Conservation (phyloP, 805 yeast genomes). For the Candida caryicola region DNA sequence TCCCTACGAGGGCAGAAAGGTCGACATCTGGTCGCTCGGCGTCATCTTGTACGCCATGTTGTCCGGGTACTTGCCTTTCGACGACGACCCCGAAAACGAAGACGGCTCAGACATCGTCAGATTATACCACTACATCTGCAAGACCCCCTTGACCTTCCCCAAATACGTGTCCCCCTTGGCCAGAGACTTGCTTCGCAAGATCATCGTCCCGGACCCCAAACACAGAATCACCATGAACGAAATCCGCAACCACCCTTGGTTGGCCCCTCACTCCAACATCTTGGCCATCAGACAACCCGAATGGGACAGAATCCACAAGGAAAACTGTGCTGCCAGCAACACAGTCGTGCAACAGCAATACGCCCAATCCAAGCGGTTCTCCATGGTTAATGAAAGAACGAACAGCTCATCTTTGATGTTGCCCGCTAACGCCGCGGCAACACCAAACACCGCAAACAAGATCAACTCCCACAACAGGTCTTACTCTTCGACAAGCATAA, state of each 20-base stretch:
- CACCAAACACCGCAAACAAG: conserved; percentile 6
- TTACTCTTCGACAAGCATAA: conserved; percentile 30
- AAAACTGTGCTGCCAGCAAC: conserved; percentile 17
- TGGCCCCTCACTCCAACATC: conserved; percentile 78
- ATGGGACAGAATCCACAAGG: conserved; percentile 67
- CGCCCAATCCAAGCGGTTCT: conserved; percentile 40
- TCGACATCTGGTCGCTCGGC: conserved; percentile 97
- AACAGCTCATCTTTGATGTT: conserved; percentile 16
- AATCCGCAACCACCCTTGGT: conserved; percentile 83
- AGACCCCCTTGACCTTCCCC: conserved; percentile 91
- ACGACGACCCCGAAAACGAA: conserved; percentile 95
- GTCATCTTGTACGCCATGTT: conserved; percentile 94
- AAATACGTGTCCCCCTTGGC: conserved; percentile 89
- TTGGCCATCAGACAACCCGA: conserved; percentile 81
- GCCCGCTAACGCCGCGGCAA: conserved; percentile 1
- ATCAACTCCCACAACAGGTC: conserved; percentile 29
- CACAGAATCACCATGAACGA: conserved; percentile 67
- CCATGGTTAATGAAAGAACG: conserved; percentile 43
- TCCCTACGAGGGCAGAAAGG: conserved; percentile 89
- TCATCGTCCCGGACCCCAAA: conserved; percentile 80
- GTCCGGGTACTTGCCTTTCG: conserved; percentile 95
- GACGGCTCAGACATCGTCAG: conserved; percentile 93
- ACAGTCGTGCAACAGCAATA: conserved; percentile 9
- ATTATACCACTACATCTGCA: conserved; percentile 86
- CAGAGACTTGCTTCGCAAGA: conserved; percentile 81